These are phyloP conservation scores for Halophytophthora batemanensis DNA, from an alignment of 352 stramenopile species.

Conservation along the genomic window DNA sequence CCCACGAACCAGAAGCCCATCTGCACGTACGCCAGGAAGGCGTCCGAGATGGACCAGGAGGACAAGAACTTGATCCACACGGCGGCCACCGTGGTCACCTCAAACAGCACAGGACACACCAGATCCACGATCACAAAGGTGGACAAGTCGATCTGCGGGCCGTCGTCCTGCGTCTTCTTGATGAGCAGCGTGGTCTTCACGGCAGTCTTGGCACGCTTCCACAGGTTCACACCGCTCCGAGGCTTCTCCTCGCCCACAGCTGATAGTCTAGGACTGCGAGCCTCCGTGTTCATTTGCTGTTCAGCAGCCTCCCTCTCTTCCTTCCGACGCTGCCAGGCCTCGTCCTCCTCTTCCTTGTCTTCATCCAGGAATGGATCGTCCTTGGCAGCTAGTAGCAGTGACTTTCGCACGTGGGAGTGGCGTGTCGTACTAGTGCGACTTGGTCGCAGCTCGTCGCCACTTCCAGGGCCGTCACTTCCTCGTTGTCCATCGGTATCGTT, in stretches of 20 bases:
- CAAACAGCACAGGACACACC: conserved; percentile 70
- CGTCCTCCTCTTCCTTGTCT: conserved; percentile 59
- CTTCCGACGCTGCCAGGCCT: conserved; percentile 32
- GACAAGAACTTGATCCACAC: conserved; percentile 49
- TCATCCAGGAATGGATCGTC: conserved; percentile 55
- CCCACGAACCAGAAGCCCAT: conserved; percentile 61
- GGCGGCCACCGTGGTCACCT: conserved; percentile 47
- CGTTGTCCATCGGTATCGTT: too few relatives aligned
- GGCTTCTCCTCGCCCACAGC: conserved; percentile 5
- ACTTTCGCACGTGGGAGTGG: conserved; percentile 9
- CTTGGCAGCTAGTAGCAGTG: conserved; percentile 44
- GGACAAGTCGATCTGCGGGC: conserved; percentile 58
- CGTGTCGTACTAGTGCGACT: conserved; percentile 21
- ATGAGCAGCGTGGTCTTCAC: conserved; percentile 61
- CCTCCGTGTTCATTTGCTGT: conserved; percentile 19
- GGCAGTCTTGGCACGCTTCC: conserved; percentile 48
- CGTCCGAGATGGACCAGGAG: conserved; percentile 55
- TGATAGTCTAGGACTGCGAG: conserved; percentile 11
- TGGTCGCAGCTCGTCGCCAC: conserved; percentile 13
- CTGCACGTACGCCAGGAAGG: conserved; percentile 69
- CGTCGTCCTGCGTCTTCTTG: conserved; percentile 53
- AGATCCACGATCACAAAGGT: conserved; percentile 78
- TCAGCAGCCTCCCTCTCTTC: conserved; percentile 28
- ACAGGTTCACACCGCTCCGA: conserved; percentile 35
- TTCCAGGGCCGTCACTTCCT: conserved; percentile 9